A percentile compares a stretch with the other conserved stretches of the same genome.
These are phyloP conservation scores for Aotearoamyces nothofagi DNA, from an alignment of 2,329 filamentous ascomycete species.

Conservation along the genomic window DNA sequence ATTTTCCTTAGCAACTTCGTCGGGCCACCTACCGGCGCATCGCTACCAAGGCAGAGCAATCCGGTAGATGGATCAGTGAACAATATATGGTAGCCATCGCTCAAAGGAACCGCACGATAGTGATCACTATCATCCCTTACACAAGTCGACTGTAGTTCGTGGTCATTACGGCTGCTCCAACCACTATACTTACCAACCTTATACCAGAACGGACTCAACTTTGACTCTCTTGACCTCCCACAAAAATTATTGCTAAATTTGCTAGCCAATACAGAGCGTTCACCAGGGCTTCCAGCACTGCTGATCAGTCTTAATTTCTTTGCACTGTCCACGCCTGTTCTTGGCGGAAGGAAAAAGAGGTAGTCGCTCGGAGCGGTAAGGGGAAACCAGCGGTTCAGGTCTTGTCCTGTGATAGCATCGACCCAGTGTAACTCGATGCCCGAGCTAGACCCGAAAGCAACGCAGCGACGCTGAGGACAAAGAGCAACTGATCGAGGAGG, in stretches of 20 bases:
- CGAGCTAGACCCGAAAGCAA: slow-evolving; percentile 47
- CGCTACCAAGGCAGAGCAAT: slow-evolving; percentile 42
- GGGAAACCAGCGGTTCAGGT: slow-evolving; percentile 38
- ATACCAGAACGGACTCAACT: slow-evolving; percentile 5
- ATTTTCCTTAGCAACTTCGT: slow-evolving; percentile 43
- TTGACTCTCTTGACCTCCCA: slow-evolving; percentile 8
- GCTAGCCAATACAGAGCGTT: slow-evolving; percentile 12
- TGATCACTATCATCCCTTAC: slow-evolving; percentile 33
- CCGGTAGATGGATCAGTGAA: slow-evolving; percentile 45
- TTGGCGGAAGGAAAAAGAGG: slow-evolving; percentile 43
- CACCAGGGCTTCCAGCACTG: slow-evolving; percentile 32
- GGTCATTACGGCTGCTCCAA: slow-evolving; percentile 5
- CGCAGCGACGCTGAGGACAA: slow-evolving; percentile 46
- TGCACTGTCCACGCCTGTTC: slow-evolving; percentile 32
- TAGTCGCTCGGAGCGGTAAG: slow-evolving; percentile 36
- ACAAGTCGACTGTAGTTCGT: too few relatives aligned
- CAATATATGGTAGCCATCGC: slow-evolving; percentile 48
- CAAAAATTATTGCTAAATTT: slow-evolving; percentile 13
- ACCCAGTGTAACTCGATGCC: slow-evolving; percentile 49
- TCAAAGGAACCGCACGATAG: slow-evolving; percentile 46
- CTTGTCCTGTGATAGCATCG: slow-evolving; percentile 28
- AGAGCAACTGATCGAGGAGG: slow-evolving; percentile 50
- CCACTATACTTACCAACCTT: slow-evolving; percentile 4
- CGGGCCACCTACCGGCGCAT: slow-evolving; percentile 38
- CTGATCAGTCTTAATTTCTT: slow-evolving; percentile 47